phyloP scores from a whole-genome alignment of 2,329 filamentous ascomycete genomes.

The Monilinia fructicola region DNA sequence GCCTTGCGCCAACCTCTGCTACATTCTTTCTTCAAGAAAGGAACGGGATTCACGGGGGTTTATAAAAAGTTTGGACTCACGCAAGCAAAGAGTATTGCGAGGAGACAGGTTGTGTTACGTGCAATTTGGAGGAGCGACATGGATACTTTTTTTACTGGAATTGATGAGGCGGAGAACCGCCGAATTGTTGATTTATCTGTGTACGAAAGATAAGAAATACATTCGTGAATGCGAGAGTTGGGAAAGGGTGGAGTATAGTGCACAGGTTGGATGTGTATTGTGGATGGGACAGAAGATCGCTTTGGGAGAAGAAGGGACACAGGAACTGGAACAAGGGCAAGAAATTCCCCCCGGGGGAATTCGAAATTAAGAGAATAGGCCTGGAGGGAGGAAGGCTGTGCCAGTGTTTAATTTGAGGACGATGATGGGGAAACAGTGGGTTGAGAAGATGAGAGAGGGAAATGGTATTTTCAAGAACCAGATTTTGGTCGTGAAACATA shows the following conservation, averaged over 20 bases:
- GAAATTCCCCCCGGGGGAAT: slow-evolving; percentile 40
- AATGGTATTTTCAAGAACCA: slow-evolving; percentile 37
- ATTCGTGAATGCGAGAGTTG: slow-evolving; percentile 47
- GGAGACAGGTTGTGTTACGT: slow-evolving; percentile 21
- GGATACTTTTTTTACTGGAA: slow-evolving; percentile 52
- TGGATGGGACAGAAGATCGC: slow-evolving; percentile 31
- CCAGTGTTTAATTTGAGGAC: slow-evolving; percentile 53
- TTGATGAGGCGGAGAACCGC: slow-evolving; percentile 51
- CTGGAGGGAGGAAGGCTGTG: slow-evolving; percentile 39
- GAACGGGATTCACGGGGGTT: neutral
- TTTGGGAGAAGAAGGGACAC: neutral
- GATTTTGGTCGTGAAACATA: slow-evolving; percentile 45
- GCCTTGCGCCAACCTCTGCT: slow-evolving; percentile 21
- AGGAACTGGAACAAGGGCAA: slow-evolving; percentile 25
- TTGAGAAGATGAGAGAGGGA: slow-evolving; percentile 44
- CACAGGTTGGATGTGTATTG: slow-evolving; percentile 36
- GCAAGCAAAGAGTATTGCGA: neutral
- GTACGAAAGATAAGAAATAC: slow-evolving; percentile 42
- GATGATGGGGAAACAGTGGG: slow-evolving; percentile 52
- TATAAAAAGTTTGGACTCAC: neutral
- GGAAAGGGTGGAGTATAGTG: slow-evolving; percentile 46
- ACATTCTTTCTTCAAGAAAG: slow-evolving; percentile 1
- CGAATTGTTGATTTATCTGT: slow-evolving; percentile 48
- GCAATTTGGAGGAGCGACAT: slow-evolving; percentile 55
- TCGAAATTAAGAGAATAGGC: slow-evolving; percentile 48